Evolutionary conservation across 192 early-diverging fungal species (phyloP), one percentile per base, ranked within the genome.

Genomic region (Linnemannia schmuckeri): DNA sequence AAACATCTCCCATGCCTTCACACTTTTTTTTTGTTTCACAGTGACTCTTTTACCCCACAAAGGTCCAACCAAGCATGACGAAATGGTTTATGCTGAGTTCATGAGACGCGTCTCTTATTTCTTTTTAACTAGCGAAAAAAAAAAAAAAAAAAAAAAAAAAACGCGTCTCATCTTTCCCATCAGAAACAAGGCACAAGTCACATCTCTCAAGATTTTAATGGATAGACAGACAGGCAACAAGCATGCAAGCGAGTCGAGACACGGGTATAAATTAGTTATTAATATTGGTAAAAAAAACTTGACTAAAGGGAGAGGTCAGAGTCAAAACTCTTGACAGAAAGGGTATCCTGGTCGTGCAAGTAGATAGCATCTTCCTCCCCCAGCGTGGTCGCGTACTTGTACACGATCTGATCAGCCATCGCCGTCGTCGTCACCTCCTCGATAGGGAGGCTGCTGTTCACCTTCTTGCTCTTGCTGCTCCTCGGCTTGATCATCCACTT

Each of bases 251-350:
- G 49, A 52, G 15, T 52, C 20, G 20, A 52, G 5, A 22, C 12
- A 0, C 49, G 49, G 49, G 49, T 52, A 52, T 52, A 3, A 37
- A 52, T 18, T 52, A 49, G 13, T 52, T 52, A 49, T 49, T 49
- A 49, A 0, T 49, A 17, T 17, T 52, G 49, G 2, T 20, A 52
- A 52, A 52, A 52, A 46, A 35, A 35, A 18, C 6, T 41, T 30
- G 37, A 1, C 27, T 78, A 83, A 2, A 70, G 44, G 30, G 72
- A 74, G 12, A 30, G 24, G 37, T 75, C 77, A 33, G 83, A 79
- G 35, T 79, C 74, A 22, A 79, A 66, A 22, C 83, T 80, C 24
- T 63, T 63, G 30, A 83, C 66, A 20, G 82, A 83, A 47, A 83
- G 69, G 1, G 76, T 78, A 22, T 83, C 82, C 9, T 79, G 41